Conservation (phyloP, 768 basidiomycete genomes). For the Vishniacozyma victoriae region DNA sequence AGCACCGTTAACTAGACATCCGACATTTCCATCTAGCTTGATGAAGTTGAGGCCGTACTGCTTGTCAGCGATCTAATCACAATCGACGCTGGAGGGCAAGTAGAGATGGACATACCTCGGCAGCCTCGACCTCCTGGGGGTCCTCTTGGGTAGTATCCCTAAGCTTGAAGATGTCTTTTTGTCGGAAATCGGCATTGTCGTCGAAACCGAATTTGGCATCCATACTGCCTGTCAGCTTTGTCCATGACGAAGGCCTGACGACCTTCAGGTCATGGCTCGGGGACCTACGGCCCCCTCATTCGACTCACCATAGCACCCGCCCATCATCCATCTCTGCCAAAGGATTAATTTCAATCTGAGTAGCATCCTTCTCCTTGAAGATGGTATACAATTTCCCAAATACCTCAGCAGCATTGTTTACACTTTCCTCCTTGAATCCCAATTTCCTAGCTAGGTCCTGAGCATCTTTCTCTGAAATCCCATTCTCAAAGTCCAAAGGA, state of each 20-base stretch:
- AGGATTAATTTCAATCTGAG: conserved; percentile 99
- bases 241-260: background rate
- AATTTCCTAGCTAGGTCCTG: conserved; percentile 77
- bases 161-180: conserved; percentile 77
- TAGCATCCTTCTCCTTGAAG: conserved; percentile 98
- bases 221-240: conserved; percentile 61
- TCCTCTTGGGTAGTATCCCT: conserved; percentile 94
- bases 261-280: background rate
- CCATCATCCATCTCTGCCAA: conserved; percentile 89
- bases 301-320: conserved; percentile 75
- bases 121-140: conserved; percentile 94
- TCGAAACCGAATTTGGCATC: conserved; percentile 99
- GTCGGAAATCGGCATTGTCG: conserved; percentile 98
- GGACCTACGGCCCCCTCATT: background rate
- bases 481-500: conserved; percentile 76
- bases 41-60: conserved; percentile 89
- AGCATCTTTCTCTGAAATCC: conserved; percentile 67
- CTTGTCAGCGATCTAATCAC: background rate
- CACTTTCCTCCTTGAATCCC: conserved; percentile 71
- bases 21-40: conserved; percentile 94
- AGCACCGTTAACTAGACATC: conserved; percentile 96
- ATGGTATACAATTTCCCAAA: conserved; percentile 92
- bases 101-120: conserved; percentile 52
- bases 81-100: background rate
- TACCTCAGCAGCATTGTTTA: conserved; percentile 81